Conservation (phyloP, 371 early-diverging fungal species). For the Circinella minor region DNA sequence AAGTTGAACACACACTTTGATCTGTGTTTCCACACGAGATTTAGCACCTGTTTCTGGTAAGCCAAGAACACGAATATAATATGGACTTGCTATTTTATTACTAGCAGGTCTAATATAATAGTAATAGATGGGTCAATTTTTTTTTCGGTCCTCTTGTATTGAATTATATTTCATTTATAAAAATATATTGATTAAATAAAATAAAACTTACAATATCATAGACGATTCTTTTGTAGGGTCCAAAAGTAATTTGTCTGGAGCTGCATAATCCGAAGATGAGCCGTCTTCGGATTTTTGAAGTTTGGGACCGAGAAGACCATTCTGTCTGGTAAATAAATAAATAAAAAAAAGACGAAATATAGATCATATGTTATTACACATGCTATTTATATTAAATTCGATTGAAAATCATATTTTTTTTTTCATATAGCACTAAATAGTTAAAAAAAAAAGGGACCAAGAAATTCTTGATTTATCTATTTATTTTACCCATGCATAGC, state of each 20-base stretch:
- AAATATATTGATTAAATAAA: neutral
- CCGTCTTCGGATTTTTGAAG: slow-evolving; percentile 20
- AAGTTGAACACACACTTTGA: slow-evolving; percentile 77
- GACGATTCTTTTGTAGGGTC: slow-evolving; percentile 26
- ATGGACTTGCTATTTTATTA: slow-evolving; percentile 34
- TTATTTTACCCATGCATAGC: slow-evolving; percentile 41
- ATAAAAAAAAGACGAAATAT: neutral
- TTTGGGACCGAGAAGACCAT: slow-evolving; percentile 42
- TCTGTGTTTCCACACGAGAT: slow-evolving; percentile 85
- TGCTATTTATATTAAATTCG: neutral
- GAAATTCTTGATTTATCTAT: neutral
- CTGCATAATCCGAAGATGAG: slow-evolving; percentile 22
- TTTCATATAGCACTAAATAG: no score
- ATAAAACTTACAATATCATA: slow-evolving; percentile 29
- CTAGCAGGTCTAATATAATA: neutral
- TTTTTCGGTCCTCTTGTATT: no score
- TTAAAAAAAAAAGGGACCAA: neutral
- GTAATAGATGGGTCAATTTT: no score
- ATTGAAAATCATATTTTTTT: no score
- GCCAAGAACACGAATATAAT: slow-evolving; percentile 66
- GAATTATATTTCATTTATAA: no score
- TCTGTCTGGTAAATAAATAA: slow-evolving; percentile 30
- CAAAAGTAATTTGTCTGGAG: slow-evolving; percentile 34
- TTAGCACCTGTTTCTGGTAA: slow-evolving; percentile 76
- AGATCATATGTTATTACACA: neutral